Percentiles rank a stretch among this genome's conserved stretches.
These are phyloP conservation scores for Leucogyrophana mollusca DNA, from an alignment of 768 basidiomycete genomes.

Conservation along the genomic window DNA sequence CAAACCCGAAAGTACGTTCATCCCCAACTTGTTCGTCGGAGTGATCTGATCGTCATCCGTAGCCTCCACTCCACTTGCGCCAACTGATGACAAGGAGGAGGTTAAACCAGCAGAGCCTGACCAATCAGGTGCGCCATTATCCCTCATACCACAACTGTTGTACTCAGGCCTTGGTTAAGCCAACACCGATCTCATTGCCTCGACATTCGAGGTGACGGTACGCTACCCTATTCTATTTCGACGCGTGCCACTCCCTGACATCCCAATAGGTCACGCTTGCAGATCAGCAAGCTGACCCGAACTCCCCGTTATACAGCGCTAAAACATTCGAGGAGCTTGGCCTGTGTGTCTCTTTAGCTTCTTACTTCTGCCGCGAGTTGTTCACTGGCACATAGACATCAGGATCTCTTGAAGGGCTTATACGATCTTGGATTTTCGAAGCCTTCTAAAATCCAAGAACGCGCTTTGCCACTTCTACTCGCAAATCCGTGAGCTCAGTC, in stretches of 20 bases:
- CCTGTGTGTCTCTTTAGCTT: constrained; percentile 70
- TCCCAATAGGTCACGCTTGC: constrained; percentile 84
- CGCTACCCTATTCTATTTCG: constrained; percentile 20
- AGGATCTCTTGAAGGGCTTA: constrained; percentile 89
- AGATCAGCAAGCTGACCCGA: constrained; percentile 92
- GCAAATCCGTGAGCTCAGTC: constrained; percentile 71
- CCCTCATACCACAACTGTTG: not conserved
- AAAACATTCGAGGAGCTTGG: constrained; percentile 97
- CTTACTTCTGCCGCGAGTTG: too few relatives aligned
- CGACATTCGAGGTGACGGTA: constrained; percentile 83
- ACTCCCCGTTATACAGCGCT: constrained; percentile 92
- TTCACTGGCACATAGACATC: constrained; percentile 47
- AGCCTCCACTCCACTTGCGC: constrained; percentile 21
- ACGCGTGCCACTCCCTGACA: constrained; percentile 7
- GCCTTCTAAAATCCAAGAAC: constrained; percentile 98
- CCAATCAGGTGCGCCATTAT: constrained; percentile 19
- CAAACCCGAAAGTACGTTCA: constrained; percentile 39
- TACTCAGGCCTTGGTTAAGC: constrained; percentile 8
- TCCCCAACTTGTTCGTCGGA: not conserved
- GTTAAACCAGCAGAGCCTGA: constrained; percentile 17
- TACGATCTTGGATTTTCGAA: constrained; percentile 96
- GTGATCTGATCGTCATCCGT: constrained; percentile 1
- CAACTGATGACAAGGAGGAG: constrained; percentile 25
- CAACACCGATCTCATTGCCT: constrained; percentile 65
- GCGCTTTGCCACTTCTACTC: constrained; percentile 88